A percentile compares a stretch with the other conserved stretches of the same genome.
Conservation (phyloP, 2,329 filamentous ascomycete genomes). For the Ophiostoma pallidulum region DNA sequence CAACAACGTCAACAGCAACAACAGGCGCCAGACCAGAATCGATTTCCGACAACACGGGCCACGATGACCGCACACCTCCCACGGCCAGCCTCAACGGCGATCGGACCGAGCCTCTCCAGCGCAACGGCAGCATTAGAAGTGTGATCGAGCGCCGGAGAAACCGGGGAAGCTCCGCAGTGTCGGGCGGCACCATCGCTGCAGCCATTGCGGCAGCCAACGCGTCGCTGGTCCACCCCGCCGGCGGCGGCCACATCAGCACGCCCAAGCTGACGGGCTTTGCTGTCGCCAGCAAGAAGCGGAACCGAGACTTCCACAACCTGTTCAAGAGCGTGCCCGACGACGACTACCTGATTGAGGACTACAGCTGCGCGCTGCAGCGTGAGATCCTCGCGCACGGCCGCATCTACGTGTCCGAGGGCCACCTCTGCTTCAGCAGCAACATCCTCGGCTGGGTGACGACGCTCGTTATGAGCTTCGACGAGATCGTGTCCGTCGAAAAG, state of each 20-base stretch:
- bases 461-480: constrained; percentile 94
- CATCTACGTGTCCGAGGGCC: constrained; percentile 92
- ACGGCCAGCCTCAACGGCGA: constrained; percentile 56
- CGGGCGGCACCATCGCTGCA: constrained; percentile 54
- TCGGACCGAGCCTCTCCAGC: constrained; percentile 39
- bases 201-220: constrained; percentile 61
- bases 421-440: constrained; percentile 98
- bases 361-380: constrained; percentile 89
- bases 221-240: constrained; percentile 56
- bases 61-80: constrained; percentile 56
- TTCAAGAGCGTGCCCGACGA: constrained; percentile 98
- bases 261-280: constrained; percentile 89
- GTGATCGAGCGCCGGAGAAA: constrained; percentile 54
- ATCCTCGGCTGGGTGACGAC: constrained; percentile 98
- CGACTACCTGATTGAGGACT: constrained; percentile 96
- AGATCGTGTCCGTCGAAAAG: constrained; percentile 94
- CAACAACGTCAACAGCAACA: too few relatives aligned
- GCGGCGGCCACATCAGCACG: constrained; percentile 44
- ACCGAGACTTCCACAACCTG: constrained; percentile 84
- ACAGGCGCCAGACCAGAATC: constrained; percentile 37
- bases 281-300: constrained; percentile 90
- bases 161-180: constrained; percentile 71
- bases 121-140: constrained; percentile 60
- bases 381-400: constrained; percentile 92
- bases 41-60: constrained; percentile 36